Percentiles rank a stretch among this genome's conserved stretches.
phyloP scores from a whole-genome alignment of 306 rosid species.

The Alnus glutinosa region DNA sequence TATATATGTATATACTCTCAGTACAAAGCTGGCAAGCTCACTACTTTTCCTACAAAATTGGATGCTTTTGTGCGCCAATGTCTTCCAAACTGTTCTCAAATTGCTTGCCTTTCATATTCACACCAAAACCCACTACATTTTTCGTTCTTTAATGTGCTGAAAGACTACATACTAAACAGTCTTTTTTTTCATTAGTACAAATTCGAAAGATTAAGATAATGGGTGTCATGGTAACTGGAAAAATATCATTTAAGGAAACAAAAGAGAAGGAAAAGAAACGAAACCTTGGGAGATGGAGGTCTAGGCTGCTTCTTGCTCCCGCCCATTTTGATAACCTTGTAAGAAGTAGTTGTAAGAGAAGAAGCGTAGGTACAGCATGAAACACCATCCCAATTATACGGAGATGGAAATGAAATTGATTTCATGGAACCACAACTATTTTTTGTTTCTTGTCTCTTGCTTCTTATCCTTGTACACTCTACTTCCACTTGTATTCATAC shows the following conservation, averaged over 20 bases:
- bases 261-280: background rate
- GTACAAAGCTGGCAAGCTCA: background rate
- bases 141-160: background rate
- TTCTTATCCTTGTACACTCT: slow-evolving; percentile 1
- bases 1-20: background rate
- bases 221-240: background rate
- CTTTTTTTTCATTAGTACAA: background rate
- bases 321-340: slow-evolving; percentile 25
- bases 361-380: slow-evolving; percentile 10
- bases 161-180: background rate
- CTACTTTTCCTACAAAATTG: background rate
- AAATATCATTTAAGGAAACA: background rate
- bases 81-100: slow-evolving; percentile 2
- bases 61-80: background rate
- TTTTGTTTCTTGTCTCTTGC: slow-evolving; percentile 2
- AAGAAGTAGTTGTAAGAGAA: slow-evolving; percentile 5
- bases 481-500: background rate
- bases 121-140: background rate
- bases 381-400: slow-evolving; percentile 5
- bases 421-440: slow-evolving; percentile 28
- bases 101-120: background rate
- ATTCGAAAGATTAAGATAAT: background rate
- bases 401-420: slow-evolving; percentile 25
- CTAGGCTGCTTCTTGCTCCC: slow-evolving; percentile 35
- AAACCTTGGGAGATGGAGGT: slow-evolving; percentile 19